Base-by-base conservation (phyloP, 257 asterid species). In the Echites panduratus region DNA sequence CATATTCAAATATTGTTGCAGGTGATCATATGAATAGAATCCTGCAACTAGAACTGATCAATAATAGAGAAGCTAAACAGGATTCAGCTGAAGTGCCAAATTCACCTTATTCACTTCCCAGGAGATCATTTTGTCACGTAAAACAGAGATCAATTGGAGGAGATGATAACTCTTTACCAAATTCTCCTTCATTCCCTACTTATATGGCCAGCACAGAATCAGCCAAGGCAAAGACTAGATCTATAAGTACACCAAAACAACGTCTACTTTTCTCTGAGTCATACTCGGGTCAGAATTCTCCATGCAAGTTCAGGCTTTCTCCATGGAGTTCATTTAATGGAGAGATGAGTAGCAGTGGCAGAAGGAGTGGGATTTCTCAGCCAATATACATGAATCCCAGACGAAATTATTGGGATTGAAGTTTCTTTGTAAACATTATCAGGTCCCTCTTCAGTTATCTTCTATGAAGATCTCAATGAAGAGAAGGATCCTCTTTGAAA, bases 201-300 rank as follows among this genome's bases (percentile, higher is more conserved):
- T 90, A 90, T 81, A 90, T 92, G 97, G 90, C 91, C 40, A 75
- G 93, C 57, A 90, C 98, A 26, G 86, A 89, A 83, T 92, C 98
- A 49, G 93, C 98, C 4, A 90, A 81, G 85, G 98, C 98, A 54
- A 90, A 86, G 86, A 63, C 84, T 9, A 87, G 96, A 64, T 93
- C 97, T 9, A 75, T 83, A 50, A 93, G 97, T 89, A 87, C 90
- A 44, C 97, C 97, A 2, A 90, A 77, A 79, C 98, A 90, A 74
- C 84, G 93, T 48, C 79, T 87, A 58, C 67, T 81, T 67, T 73
- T 86, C 56, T 83, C 70, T 9, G 97, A 89, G 53, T 79, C 96
- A 4, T 85, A 81, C 27, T 82, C 89, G 7, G 91, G 82, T 38
- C 91, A 84, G 29, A 82, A 78, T 77, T 90, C 96, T 64, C 97